These are phyloP conservation scores for Dipodascus geniculatus DNA, from an alignment of 805 yeast genomes.

Conservation along the genomic window DNA sequence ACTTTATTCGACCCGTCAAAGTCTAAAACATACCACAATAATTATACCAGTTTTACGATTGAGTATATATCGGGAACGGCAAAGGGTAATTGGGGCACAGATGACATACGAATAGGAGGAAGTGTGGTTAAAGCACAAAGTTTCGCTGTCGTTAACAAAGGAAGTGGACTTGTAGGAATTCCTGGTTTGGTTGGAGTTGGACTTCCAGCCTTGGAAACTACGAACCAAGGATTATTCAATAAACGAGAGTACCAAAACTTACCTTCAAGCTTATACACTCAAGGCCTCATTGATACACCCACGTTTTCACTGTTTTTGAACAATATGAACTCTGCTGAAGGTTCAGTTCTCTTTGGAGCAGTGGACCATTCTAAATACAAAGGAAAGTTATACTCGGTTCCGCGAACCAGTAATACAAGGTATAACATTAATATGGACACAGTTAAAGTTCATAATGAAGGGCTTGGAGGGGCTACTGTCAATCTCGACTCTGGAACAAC, in stretches of 20 bases:
- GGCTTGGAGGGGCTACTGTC: slow-evolving; percentile 7
- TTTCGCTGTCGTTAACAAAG: background rate
- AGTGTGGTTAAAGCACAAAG: background rate
- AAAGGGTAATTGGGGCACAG: slow-evolving; percentile 44
- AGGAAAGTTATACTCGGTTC: slow-evolving; percentile 25
- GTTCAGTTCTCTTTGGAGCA: slow-evolving; percentile 36
- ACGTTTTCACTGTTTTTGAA: slow-evolving; percentile 56
- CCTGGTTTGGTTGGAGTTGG: slow-evolving; percentile 1
- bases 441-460: slow-evolving; percentile 2
- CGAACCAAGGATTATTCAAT: slow-evolving; percentile 3
- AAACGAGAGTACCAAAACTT: slow-evolving; percentile 38
- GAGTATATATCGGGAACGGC: slow-evolving; percentile 37
- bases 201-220: background rate
- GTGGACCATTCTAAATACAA: slow-evolving; percentile 36
- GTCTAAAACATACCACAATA: slow-evolving; percentile 72
- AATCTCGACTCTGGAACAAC: slow-evolving; percentile 18
- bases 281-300: slow-evolving; percentile 42
- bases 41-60: slow-evolving; percentile 45
- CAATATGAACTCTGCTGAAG: slow-evolving; percentile 19
- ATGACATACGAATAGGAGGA: slow-evolving; percentile 5
- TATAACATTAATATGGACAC: slow-evolving; percentile 4
- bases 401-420: slow-evolving; percentile 11
- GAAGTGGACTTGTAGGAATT: background rate
- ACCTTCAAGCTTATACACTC: slow-evolving; percentile 42
- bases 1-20: slow-evolving; percentile 46